These are phyloP conservation scores for Rosa chinensis DNA, from an alignment of 306 rosid species.

Conservation along the genomic window DNA sequence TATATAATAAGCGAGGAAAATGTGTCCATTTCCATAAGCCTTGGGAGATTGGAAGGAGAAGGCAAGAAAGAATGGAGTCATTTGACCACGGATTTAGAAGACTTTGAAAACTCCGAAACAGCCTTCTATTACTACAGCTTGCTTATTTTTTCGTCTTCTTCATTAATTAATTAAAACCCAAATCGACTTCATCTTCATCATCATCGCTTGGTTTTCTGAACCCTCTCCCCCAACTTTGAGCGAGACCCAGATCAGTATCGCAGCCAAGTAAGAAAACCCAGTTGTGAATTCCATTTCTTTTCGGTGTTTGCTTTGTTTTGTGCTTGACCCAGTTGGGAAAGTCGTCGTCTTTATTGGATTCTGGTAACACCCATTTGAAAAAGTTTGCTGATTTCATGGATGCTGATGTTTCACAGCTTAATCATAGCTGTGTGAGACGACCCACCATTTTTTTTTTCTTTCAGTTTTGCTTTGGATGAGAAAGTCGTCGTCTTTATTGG, in stretches of 20 bases:
- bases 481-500: conserved; percentile 19
- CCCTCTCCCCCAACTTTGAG: conserved; percentile 8
- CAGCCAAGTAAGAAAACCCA: conserved; percentile 26
- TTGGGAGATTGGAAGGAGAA: conserved; percentile 40
- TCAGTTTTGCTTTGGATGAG: conserved; percentile 24
- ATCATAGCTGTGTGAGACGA: conserved; percentile 6
- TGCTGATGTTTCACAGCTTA: conserved; percentile 20
- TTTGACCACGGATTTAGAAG: conserved; percentile 59
- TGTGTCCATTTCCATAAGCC: conserved; percentile 42
- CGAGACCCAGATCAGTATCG: conserved; percentile 46
- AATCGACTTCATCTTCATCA: conserved; percentile 38
- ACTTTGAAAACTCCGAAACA: conserved; percentile 70
- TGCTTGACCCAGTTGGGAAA: conserved; percentile 29
- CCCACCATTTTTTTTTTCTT: conserved; percentile 20
- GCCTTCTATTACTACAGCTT: conserved; percentile 39
- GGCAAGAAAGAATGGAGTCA: conserved; percentile 42
- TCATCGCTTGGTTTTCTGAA: conserved; percentile 31
- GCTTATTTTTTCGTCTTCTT: conserved; percentile 40
- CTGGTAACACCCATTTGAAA: conserved; percentile 28
- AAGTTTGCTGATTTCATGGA: conserved; percentile 4
- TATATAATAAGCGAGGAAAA: conserved; percentile 10
- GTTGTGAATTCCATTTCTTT: conserved; percentile 19
- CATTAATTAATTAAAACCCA: conserved; percentile 27
- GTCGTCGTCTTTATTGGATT: conserved; percentile 29
- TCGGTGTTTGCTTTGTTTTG: conserved; percentile 20